Base-by-base conservation (phyloP, 805 yeast species). In the Limtongia smithiae region DNA sequence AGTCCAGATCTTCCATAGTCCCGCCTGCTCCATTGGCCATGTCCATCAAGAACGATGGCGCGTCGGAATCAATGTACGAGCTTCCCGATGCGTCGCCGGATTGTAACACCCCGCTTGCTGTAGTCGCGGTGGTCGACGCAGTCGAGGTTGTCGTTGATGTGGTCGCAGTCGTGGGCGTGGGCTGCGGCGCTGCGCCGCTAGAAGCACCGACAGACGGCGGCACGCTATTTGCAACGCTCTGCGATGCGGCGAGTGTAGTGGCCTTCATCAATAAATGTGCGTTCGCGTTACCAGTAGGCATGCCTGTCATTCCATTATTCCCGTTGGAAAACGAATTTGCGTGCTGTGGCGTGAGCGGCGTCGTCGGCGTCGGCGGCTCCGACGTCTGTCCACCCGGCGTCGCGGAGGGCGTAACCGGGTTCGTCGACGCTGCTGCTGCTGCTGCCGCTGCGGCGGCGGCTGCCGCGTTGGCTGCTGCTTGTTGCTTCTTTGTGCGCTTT, bases 271-370 rank as follows among this genome's bases (percentile, higher is more conserved):
- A 31, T 38, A 48, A 17, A 7, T n/a, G n/a, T n/a, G 53, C 45
- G 37, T 42, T 50, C 18, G 53, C 31, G 11, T 27, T 40, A 5
- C 24, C 27, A 4, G 20, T 15, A 21, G 18, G 30, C 11, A 41
- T 24, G n/a, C 28, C 15, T 24, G 33, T 36, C 8, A 25, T 37
- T 17, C 15, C 37, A 20, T 18, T 31, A 2, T 44, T 48, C 37
- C 36, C 41, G 18, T 33, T 30, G 30, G 46, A 31, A 45, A 53
- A 53, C 15, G 54, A 49, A 25, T 46, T 48, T 4, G 52, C 39
- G 30, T 57, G 61, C 37, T 57, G 60, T 2, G 60, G 60, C 1
- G 60, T 55, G 12, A 55, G 44, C 18, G 60, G 59, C 28, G 60
- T 55, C 12, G 59, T 55, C 17, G 60, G 60, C 14, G 59, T 57